Base-by-base conservation (phyloP, 768 basidiomycete species). In the Boletus vermiculosoides region DNA sequence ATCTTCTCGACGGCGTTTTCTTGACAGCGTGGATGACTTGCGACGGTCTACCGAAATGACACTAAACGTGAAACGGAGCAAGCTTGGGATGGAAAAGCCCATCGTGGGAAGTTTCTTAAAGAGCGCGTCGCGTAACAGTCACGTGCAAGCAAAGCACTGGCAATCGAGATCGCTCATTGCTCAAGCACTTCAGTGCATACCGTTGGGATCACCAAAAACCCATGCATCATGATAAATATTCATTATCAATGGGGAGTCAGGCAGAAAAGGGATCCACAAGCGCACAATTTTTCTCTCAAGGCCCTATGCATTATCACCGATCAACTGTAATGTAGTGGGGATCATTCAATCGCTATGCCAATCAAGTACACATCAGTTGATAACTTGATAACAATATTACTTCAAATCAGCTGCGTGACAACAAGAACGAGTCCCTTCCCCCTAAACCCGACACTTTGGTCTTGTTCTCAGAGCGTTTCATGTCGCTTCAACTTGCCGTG, bases 51-150 rank as follows among this genome's bases (percentile, higher is more conserved):
- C 63, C 53, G 42, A 64, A 69, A 63, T 60, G 60, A 56, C 66
- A 61, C 59, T 51, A 50, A 68, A 63, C 65, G 62, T 65, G 69
- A 69, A 69, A 60, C 51, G 60, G 62, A 61, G 61, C 69, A 62
- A 54, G 51, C 62, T 67, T 53, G 59, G 61, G 57, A 63, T 55
- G 60, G 65, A 30, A 30, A 63, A 55, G 56, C 28, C 50, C 0
- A 45, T 61, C 70, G 71, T 71, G 70, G 61, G 70, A 71, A 71
- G 15, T 56, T 58, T 65, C 62, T 69, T 73, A 72, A 72, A 71
- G 69, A 67, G 70, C 70, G 70, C 70, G 71, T 72, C 71, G 71
- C 71, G 71, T 72, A 73, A 70, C 62, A 65, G 71, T 72, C 71
- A 72, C 71, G 70, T 72, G 71, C 56, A 33, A 65, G 61, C 57